Base-by-base conservation (phyloP, 805 yeast genomes). In the Schizosaccharomyces japonicus region DNA sequence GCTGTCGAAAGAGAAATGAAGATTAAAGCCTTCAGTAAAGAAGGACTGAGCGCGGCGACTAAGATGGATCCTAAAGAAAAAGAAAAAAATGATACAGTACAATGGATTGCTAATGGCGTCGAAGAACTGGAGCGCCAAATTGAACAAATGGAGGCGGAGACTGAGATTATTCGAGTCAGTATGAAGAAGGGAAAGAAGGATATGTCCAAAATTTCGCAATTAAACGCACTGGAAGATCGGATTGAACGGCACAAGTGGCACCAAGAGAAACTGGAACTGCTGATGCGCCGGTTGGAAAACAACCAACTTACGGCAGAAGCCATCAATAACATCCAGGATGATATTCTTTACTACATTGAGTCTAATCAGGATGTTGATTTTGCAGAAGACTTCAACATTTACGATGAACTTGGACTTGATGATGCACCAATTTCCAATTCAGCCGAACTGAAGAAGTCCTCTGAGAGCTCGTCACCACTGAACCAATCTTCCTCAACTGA, bases 331-430 rank as follows among this genome's bases (percentile, higher is more conserved):
- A 73, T 83, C 49, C 76, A 78, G 58, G 96, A 87, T 48, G 96
- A 87, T 60, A 80, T 87, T 59, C 80, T 73, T 54, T 87, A 90
- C 64, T 85, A 82, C 60, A 90, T 90, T 28, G 96, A 90, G 55
- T 80, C 83, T 52, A 87, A 87, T 58, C 90, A 80, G 61, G 95
- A 84, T 49, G 85, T 76, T 3, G 94, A 85, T 56, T 87, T 84
- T 60, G 78, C 85, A 30, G 95, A 84, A 57, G 94, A 87, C 61
- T 95, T 85, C 55, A 84, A 82, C 11, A 73, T 87, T 51, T 90
- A 87, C 62, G 95, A 90, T 54, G 82, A 76, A 50, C 69, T 90
- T 55, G 84, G 78, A 40, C 70, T 84, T 40, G 75, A 72, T 42
- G 69, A 71, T 32, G 71, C 42, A 13, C 23, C 42, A 7, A 27